Evolutionary conservation across 2,329 filamentous ascomycete species (phyloP), one percentile per base, ranked within the genome.

Genomic region (Ophiosphaerella korrae): DNA sequence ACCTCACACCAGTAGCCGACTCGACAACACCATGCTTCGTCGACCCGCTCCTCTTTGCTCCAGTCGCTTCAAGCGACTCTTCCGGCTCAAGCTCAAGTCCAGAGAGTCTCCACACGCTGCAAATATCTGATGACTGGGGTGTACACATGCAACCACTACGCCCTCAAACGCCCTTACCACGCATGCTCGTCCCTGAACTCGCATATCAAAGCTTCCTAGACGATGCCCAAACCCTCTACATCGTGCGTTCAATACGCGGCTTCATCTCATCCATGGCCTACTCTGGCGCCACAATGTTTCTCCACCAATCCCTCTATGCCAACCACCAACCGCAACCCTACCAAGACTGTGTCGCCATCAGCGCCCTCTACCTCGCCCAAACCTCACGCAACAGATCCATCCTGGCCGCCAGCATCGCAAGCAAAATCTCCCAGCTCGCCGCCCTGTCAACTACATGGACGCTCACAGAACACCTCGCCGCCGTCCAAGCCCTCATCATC

Each of bases 401-500:
- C 5, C 44, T 71, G 2, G 42, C 37, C 1, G 57, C 51, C 6
- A 55, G 53, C 12, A 67, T 69, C 38, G 41, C 57, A 8, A n/a
- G 49, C 29, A 68, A 69, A 34, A 60, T 68, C 16, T 37, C 57
- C 1, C 44, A 32, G 2, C 50, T 67, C 16, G 46, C 57, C 13
- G 44, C 55, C 5, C 33, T 37, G 1, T 60, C 63, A 2, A 37
- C 36, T 3, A 48, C 11, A 9, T 69, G 68, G 66, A 47, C 55
- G 4, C 50, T 70, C 3, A 18, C 42, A 7, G 60, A 70, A 35
- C 67, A 68, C 33, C 66, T 71, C 14, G 67, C 68, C 8, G 66
- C 66, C 8, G 67, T 70, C 6, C 67, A 71, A 39, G 62, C 68
- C 5, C 48, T 71, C n/a, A 60, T 68, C 24, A 58, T 66, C 40